Conservation (phyloP, 192 early-diverging fungal species). For the Backusella tarrabulga region DNA sequence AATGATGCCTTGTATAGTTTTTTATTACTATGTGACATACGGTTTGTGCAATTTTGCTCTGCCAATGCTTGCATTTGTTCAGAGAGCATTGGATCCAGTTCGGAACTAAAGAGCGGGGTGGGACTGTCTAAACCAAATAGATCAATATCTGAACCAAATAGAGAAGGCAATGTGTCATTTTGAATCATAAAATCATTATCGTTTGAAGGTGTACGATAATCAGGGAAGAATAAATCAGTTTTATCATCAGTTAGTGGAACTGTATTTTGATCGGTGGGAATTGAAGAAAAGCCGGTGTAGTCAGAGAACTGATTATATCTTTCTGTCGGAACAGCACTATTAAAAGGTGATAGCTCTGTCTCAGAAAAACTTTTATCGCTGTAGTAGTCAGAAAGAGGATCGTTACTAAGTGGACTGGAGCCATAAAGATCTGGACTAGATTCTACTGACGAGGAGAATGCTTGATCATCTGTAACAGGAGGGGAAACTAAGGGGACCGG, state of each 20-base stretch:
- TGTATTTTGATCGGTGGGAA: background rate
- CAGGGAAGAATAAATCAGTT: background rate
- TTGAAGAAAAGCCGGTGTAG: background rate
- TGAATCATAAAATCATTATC: constrained; percentile 3
- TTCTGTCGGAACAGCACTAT: background rate
- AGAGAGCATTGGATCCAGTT: constrained; percentile 2
- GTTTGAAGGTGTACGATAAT: background rate
- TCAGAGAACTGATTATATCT: constrained; percentile 2
- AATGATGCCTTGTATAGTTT: background rate
- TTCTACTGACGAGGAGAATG: background rate
- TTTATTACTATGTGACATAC: background rate
- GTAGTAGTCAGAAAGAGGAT: constrained; percentile 2
- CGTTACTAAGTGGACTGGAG: background rate
- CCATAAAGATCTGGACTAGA: constrained; percentile 8
- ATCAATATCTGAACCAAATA: constrained; percentile 1
- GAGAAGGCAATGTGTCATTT: background rate
- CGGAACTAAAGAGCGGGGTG: background rate
- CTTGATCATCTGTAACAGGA: constrained; percentile 2
- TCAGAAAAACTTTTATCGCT: background rate
- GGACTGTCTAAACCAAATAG: constrained; percentile 6
- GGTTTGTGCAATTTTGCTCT: background rate
- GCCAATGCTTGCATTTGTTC: background rate
- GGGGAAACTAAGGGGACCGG: background rate
- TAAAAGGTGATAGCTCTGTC: background rate
- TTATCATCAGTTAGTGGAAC: background rate